Evolutionary conservation across 768 basidiomycete genomes (phyloP).

Genomic region (Suillus americanus): DNA sequence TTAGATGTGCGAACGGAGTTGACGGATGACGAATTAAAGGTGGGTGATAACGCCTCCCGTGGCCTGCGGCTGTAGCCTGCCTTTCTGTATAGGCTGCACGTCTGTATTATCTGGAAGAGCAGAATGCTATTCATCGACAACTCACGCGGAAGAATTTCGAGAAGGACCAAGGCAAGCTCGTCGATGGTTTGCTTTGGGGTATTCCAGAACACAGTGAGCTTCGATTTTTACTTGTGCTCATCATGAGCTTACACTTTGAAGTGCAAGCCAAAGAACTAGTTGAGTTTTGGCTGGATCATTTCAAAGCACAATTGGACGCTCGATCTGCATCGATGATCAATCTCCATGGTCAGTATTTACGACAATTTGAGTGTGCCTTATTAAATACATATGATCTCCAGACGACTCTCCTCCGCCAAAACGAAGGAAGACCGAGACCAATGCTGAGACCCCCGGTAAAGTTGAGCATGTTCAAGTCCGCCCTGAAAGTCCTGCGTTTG

Average conservation of each 20-base stretch:
- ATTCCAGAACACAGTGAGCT: slow-evolving; percentile 62
- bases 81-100: slow-evolving; percentile 50
- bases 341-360: slow-evolving; percentile 3
- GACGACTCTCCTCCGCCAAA: slow-evolving; percentile 45
- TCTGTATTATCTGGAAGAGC: slow-evolving; percentile 64
- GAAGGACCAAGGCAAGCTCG: slow-evolving; percentile 50
- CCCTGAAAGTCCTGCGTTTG: neutral
- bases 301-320: slow-evolving; percentile 69
- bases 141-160: slow-evolving; percentile 52
- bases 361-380: neutral
- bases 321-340: slow-evolving; percentile 36
- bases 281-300: slow-evolving; percentile 74
- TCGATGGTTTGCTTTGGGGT: slow-evolving; percentile 68
- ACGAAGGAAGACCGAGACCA: slow-evolving; percentile 40
- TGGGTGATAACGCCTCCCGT: slow-evolving; percentile 20
- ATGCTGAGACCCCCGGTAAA: neutral
- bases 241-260: slow-evolving; percentile 25
- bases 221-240: neutral
- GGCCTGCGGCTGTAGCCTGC: slow-evolving; percentile 3
- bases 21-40: slow-evolving; percentile 81
- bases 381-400: slow-evolving; percentile 12
- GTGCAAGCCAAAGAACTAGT: slow-evolving; percentile 67
- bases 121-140: slow-evolving; percentile 52
- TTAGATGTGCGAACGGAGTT: slow-evolving; percentile 77
- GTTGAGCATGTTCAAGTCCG: neutral